Evolutionary conservation across 441 rosid species (phyloP).

Genomic region (Populus hybrid): DNA sequence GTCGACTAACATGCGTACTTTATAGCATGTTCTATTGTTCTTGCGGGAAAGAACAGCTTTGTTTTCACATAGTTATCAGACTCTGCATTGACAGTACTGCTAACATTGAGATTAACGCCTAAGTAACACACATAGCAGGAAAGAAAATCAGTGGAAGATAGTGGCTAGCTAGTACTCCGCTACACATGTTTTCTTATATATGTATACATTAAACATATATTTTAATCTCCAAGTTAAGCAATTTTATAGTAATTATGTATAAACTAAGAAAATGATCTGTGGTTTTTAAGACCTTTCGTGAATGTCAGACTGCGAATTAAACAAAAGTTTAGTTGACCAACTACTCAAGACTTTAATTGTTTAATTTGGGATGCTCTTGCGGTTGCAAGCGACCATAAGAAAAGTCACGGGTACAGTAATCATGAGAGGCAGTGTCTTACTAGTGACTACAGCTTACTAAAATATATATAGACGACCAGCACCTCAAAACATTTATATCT

Average conservation of each 20-base stretch:
- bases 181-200: not conserved
- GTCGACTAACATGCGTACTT: constrained; percentile 48
- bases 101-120: not conserved
- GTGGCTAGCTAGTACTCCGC: not conserved
- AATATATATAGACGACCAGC: not conserved
- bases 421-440: constrained; percentile 7
- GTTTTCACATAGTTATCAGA: constrained; percentile 1
- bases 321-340: constrained; percentile 24
- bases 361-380: constrained; percentile 27
- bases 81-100: not conserved
- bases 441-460: not conserved
- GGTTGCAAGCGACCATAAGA: constrained; percentile 30
- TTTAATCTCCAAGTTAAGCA: not conserved
- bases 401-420: constrained; percentile 29
- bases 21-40: constrained; percentile 16
- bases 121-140: not conserved
- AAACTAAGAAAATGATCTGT: not conserved
- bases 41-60: not conserved
- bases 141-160: not conserved
- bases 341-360: not conserved
- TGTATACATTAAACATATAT: too few relatives aligned
- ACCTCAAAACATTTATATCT: not conserved
- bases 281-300: constrained; percentile 28
- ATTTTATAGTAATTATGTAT: not conserved
- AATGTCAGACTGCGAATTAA: constrained; percentile 30